Conservation (phyloP, 805 yeast species). For the Monosporozyma yasuniensis region DNA sequence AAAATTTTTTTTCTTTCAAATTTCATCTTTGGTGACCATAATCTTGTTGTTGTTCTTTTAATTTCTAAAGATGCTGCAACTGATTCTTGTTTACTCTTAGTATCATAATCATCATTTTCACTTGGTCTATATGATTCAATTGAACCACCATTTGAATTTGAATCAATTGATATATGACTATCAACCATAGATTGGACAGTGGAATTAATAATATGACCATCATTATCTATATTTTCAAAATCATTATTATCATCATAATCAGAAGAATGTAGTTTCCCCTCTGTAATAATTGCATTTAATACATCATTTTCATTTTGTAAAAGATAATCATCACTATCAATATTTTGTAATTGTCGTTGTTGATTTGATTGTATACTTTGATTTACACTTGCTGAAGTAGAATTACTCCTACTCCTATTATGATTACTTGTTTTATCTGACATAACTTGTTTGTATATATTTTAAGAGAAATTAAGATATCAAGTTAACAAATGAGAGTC, state of each 20-base stretch:
- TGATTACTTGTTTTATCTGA: neutral
- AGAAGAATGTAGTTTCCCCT: neutral
- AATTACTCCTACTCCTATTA: neutral
- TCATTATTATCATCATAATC: neutral
- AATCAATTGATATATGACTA: neutral
- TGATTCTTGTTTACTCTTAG: neutral
- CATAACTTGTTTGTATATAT: no score
- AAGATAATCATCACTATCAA: neutral
- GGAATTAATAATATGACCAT: neutral
- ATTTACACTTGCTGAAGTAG: neutral
- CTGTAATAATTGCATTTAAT: neutral
- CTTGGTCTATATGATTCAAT: neutral
- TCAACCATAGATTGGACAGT: neutral
- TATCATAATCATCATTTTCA: neutral
- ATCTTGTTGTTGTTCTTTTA: neutral
- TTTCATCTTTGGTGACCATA: conserved; percentile 8
- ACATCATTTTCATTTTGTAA: neutral
- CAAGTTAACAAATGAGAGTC: no score
- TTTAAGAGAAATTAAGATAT: no score
- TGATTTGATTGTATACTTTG: neutral
- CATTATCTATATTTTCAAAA: neutral
- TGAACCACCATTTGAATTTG: neutral
- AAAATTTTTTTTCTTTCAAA: conserved; percentile 5
- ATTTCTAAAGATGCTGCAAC: neutral
- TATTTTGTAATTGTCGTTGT: neutral